Evolutionary conservation across 1,284 basidiomycete species (phyloP), one percentile per base, ranked within the genome.

Genomic region (Flammula alnicola): DNA sequence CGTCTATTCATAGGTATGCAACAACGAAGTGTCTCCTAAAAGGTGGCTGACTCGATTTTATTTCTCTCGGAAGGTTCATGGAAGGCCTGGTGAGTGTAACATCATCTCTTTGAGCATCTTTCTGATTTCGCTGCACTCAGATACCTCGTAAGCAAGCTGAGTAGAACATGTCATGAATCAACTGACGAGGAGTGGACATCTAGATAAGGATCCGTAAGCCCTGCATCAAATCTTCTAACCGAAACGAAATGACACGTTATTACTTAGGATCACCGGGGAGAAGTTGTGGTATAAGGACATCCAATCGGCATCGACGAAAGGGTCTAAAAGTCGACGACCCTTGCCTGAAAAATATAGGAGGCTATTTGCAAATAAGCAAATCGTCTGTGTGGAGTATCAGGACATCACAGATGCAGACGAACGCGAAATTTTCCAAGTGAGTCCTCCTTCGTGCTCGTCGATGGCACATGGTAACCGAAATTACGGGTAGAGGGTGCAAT

Each of bases 401-500:
- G 81, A 85, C 35, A 72, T 90, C 12, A 69, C 68, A 0, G 78
- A 82, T 40, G 66, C 69, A 3, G 77, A 81, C 29, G 85, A 89
- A 55, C 75, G 86, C 26, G 88, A 90, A 58, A 87, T 91, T n/a
- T 91, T 90, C 69, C 83, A 86, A 67, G 84, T 83, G 52, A 37
- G 71, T 39, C 3, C 41, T 27, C 5, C 22, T 14, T 3, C n/a
- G n/a, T n/a, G n/a, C 5, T 14, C 32, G 31, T 41, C 27, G 10
- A 6, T 29, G 10, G n/a, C 26, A 4, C 27, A 10, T n/a, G n/a
- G 6, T 35, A 10, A 9, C 36, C 16, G 17, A 47, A 47, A 7
- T 12, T 25, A 20, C 38, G 2, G 12, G 7, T 56, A 86, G 84
- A 76, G 88, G 35, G 88, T 91, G 3, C 88, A 91, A 68, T 71